Evolutionary conservation across 192 early-diverging fungal species (phyloP).

Genomic region (Phlyctochytrium arcticum): DNA sequence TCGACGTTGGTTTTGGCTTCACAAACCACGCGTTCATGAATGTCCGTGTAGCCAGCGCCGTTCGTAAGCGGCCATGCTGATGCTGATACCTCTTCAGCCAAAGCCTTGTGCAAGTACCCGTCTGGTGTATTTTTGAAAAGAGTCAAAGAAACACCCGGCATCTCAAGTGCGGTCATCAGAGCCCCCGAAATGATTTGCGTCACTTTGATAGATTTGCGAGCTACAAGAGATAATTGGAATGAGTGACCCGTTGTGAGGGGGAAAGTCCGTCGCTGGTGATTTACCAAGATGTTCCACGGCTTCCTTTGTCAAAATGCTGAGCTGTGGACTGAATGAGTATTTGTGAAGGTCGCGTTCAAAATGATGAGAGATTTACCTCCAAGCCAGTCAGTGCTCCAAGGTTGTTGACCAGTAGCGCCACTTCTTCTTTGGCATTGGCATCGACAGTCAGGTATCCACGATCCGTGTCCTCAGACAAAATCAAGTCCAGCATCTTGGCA

Average conservation of each 20-base stretch:
- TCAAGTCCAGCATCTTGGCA: slow-evolving; percentile 28
- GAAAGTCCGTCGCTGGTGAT: not conserved
- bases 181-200: slow-evolving; percentile 64
- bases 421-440: slow-evolving; percentile 12
- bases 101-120: slow-evolving; percentile 39
- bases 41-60: too few species aligned
- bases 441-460: slow-evolving; percentile 20
- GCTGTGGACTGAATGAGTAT: too few species aligned
- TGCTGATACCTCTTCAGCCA: slow-evolving; percentile 57
- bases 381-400: slow-evolving; percentile 71
- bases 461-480: slow-evolving; percentile 51
- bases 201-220: slow-evolving; percentile 29
- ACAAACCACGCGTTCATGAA: too few species aligned
- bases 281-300: slow-evolving; percentile 48
- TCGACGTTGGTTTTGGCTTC: too few species aligned
- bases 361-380: slow-evolving; percentile 57
- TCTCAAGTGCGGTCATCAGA: slow-evolving; percentile 78
- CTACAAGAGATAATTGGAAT: slow-evolving; percentile 6
- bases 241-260: not conserved
- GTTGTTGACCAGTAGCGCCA: slow-evolving; percentile 79
- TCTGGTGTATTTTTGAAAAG: slow-evolving; percentile 55
- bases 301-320: slow-evolving; percentile 54
- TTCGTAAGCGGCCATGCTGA: slow-evolving; percentile 67
- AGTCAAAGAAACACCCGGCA: slow-evolving; percentile 74
- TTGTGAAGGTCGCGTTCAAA: too few species aligned